A percentile compares a stretch with the other conserved stretches of the same genome.
phyloP scores from a whole-genome alignment of 306 rosid species.

The Leucaena leucocephala region DNA sequence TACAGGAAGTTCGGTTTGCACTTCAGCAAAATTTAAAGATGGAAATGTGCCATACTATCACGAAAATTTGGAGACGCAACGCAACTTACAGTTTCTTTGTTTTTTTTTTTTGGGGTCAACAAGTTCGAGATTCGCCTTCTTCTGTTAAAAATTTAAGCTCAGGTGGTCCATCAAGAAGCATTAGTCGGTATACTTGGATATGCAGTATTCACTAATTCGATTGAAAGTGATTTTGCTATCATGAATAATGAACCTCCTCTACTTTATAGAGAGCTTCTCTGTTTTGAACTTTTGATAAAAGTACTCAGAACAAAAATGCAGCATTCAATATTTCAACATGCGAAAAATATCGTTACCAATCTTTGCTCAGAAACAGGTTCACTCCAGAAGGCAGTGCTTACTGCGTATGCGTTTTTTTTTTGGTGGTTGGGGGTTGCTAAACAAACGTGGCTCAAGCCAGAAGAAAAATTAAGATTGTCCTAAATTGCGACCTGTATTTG shows the following conservation, averaged over 20 bases:
- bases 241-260: neutral
- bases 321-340: neutral
- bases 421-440: neutral
- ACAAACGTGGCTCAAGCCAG: neutral
- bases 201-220: neutral
- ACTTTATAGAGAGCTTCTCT: neutral
- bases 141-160: neutral
- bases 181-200: neutral
- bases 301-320: neutral
- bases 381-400: neutral
- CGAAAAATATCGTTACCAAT: neutral
- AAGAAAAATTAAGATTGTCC: neutral
- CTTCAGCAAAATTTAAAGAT: neutral
- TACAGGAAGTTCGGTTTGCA: neutral
- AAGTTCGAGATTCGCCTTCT: neutral
- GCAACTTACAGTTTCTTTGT: neutral
- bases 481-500: constrained; percentile 1
- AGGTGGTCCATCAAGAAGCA: too few relatives aligned
- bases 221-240: neutral
- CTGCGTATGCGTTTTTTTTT: neutral
- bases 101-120: neutral
- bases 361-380: neutral
- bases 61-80: neutral
- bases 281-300: neutral
- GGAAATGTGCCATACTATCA: neutral